Evolutionary conservation across 441 rosid species (phyloP), one percentile per base, ranked within the genome.

Genomic region (Sinapis alba): DNA sequence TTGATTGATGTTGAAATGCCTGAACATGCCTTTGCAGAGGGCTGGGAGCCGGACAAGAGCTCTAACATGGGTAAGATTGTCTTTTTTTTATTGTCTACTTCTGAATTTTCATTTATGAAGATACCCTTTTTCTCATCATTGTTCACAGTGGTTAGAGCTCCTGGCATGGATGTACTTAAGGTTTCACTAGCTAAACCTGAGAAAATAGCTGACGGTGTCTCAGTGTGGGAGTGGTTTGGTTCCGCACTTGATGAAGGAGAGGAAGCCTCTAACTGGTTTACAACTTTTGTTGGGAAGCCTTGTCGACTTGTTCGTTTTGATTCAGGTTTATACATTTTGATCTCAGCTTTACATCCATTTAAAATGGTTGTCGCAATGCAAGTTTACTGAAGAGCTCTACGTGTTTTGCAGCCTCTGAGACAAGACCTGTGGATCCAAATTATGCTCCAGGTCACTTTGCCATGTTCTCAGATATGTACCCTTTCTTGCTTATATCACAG

Each of bases 201-300:
- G 1, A 71, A 74, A 64, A 74, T 82, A 71, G 63, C 87, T 7
- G 78, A 85, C 68, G 87, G 88, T 77, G 83, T 94, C 85, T 89
- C 97, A 0, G 85, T 92, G 3, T 92, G 97, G 99, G 97, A 92
- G 74, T 94, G 97, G 97, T 88, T 88, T 36, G 99, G 99, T 70
- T 85, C 97, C 5, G 96, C 99, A 2, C 71, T 88, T 66, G 99
- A 90, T 81, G 97, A 94, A 82, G 99, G 97, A 58, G 86, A 81
- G 16, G 90, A 87, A 83, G 97, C 97, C 34, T 88, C 95, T 45
- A 73, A 76, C 58, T 94, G 97, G 97, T 88, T 92, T 76, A 84
- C 92, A 3, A 75, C 83, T 54, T 94, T 82, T 75, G 59, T 92
- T 36, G 93, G 71, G 45, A 66, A 50, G 71, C 71, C 60, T 66